phyloP scores from a whole-genome alignment of 129 eudicot genomes.

The Artemisia annua region DNA sequence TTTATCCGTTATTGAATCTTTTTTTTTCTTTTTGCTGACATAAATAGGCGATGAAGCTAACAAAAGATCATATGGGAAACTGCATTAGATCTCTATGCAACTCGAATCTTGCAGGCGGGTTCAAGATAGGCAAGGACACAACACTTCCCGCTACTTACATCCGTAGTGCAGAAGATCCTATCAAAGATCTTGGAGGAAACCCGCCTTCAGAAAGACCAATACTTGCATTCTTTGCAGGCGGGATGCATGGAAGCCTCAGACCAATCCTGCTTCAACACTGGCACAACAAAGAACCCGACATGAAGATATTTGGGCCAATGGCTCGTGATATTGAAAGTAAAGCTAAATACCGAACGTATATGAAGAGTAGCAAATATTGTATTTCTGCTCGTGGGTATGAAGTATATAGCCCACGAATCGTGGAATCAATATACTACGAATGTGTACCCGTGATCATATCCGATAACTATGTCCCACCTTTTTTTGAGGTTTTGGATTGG shows the following conservation, averaged over 20 bases:
- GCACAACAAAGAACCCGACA: constrained; percentile 61
- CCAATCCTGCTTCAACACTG: constrained; percentile 58
- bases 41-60: constrained; percentile 58
- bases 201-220: constrained; percentile 51
- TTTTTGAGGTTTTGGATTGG: constrained; percentile 76
- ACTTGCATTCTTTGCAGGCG: constrained; percentile 79
- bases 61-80: constrained; percentile 45
- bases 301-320: constrained; percentile 69
- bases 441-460: constrained; percentile 88
- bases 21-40: not conserved
- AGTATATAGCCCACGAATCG: constrained; percentile 70
- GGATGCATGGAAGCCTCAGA: constrained; percentile 75
- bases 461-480: constrained; percentile 79
- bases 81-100: constrained; percentile 78
- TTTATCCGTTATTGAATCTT: not conserved
- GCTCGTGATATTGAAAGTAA: constrained; percentile 55
- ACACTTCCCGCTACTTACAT: constrained; percentile 67
- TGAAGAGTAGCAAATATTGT: constrained; percentile 84
- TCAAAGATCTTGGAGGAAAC: constrained; percentile 65
- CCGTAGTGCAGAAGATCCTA: constrained; percentile 57
- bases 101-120: constrained; percentile 62
- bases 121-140: constrained; percentile 71
- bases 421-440: constrained; percentile 68
- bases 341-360: constrained; percentile 57
- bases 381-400: constrained; percentile 76